phyloP scores from a whole-genome alignment of 2,329 filamentous ascomycete genomes.

The Lecanicillium sp. region DNA sequence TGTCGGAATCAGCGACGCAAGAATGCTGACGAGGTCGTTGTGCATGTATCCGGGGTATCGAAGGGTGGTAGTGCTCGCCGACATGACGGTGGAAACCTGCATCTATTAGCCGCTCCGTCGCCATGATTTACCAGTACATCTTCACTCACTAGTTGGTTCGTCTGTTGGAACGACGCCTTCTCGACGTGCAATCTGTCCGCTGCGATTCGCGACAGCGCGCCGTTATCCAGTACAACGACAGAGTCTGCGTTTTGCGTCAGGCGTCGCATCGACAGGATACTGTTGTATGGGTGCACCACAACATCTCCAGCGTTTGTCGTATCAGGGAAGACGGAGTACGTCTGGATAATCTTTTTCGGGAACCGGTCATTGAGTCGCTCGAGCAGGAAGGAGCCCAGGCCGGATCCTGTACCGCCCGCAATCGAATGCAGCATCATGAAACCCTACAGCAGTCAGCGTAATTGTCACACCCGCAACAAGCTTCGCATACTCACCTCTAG shows the following conservation, averaged over 20 bases:
- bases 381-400: slow-evolving; percentile 89
- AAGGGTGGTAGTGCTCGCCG: slow-evolving; percentile 90
- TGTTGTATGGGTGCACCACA: slow-evolving; percentile 98
- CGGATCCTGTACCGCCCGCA: slow-evolving; percentile 91
- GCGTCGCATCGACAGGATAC: slow-evolving; percentile 80
- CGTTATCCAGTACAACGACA: slow-evolving; percentile 95
- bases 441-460: slow-evolving; percentile 45
- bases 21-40: slow-evolving; percentile 95
- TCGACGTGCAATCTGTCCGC: slow-evolving; percentile 92
- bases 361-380: slow-evolving; percentile 96
- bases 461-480: not conserved
- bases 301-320: slow-evolving; percentile 82
- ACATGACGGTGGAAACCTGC: slow-evolving; percentile 95
- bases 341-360: slow-evolving; percentile 98
- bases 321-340: slow-evolving; percentile 97
- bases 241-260: slow-evolving; percentile 95
- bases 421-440: slow-evolving; percentile 99
- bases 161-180: slow-evolving; percentile 93
- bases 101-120: slow-evolving; percentile 7
- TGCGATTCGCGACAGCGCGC: slow-evolving; percentile 85
- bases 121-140: not conserved
- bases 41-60: slow-evolving; percentile 99
- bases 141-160: slow-evolving; percentile 78
- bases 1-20: slow-evolving; percentile 92
- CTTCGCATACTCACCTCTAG: slow-evolving; percentile 57